Conservation (phyloP, 345 rosid genomes). For the Firmiana major region DNA sequence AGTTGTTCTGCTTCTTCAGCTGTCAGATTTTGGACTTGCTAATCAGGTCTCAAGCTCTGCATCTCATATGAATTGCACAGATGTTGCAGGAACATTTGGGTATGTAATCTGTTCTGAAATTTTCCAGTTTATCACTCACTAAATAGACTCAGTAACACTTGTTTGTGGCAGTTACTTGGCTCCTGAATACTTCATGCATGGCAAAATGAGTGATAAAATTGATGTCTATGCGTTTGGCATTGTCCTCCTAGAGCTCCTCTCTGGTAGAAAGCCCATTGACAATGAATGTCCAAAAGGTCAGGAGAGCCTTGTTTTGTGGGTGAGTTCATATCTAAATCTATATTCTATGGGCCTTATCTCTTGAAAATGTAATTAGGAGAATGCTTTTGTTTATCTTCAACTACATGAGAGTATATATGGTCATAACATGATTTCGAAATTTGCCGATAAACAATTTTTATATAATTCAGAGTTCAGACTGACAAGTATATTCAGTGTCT, state of each 20-base stretch:
- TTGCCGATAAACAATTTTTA: background rate
- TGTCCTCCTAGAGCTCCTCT: slow-evolving; percentile 86
- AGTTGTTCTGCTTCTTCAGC: slow-evolving; percentile 43
- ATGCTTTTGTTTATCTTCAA: slow-evolving; percentile 1
- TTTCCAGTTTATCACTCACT: slow-evolving; percentile 1
- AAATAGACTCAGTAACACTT: slow-evolving; percentile 9
- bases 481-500: background rate
- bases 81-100: slow-evolving; percentile 97
- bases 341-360: background rate
- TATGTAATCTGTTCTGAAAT: slow-evolving; percentile 23
- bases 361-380: background rate
- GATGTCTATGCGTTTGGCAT: slow-evolving; percentile 97
- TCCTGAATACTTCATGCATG: slow-evolving; percentile 95
- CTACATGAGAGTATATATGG: background rate
- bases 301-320: slow-evolving; percentile 97
- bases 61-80: slow-evolving; percentile 46
- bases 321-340: slow-evolving; percentile 34
- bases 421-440: background rate
- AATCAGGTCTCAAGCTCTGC: slow-evolving; percentile 48
- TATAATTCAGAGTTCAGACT: background rate
- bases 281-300: slow-evolving; percentile 57
- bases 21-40: slow-evolving; percentile 97
- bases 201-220: slow-evolving; percentile 83
- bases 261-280: slow-evolving; percentile 82
- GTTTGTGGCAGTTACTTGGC: slow-evolving; percentile 77